Evolutionary conservation across 2,329 filamentous ascomycete species (phyloP), one percentile per base, ranked within the genome.

Genomic region (Stagonosporopsis chrysanthemi): DNA sequence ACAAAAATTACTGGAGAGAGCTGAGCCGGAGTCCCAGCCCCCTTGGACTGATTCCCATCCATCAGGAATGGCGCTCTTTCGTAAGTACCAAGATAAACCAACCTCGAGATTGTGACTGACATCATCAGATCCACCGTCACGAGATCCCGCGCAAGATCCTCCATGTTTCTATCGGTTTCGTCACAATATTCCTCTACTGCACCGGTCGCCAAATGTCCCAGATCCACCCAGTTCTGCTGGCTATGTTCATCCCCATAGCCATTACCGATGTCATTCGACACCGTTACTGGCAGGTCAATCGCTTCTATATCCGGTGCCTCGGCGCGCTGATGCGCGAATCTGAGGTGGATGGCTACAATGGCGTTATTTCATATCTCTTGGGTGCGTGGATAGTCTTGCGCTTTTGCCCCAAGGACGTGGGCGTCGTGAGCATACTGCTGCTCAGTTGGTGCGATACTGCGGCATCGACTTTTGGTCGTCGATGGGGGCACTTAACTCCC

Each of bases 371-470:
- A 82, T 99, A 98, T 78, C 86, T 99, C 9, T 85, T 97, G 7
- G 95, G 95, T 54, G 89, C 92, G 26, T 97, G 92, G 87, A 83
- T 88, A 29, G 92, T 94, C 15, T 85, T 98, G 64, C 86, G 86
- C 65, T 92, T 91, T 75, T 92, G 96, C 75, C 92, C 93, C 62
- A 99, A 98, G 79, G 95, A 99, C 69, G 85, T 99, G 23, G 92
- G 89, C 7, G 89, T 96, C 45, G 89, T 98, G 82, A 88, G 90
- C 60, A 90, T 98, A 40, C 82, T 99, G 69, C 84, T 99, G 38
- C 86, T 99, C 23, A 96, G 91, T 72, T 99, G 95, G 95, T 99
- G 95, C 78, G 95, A 99, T 76, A 98, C 95, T 1, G 95, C 95
- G 33, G 95, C 95, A 47, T 95, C 90, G 73, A 99, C 95, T 0